Base-by-base conservation (phyloP, 23 red algal genomes). In the Gracilaria domingensis region DNA sequence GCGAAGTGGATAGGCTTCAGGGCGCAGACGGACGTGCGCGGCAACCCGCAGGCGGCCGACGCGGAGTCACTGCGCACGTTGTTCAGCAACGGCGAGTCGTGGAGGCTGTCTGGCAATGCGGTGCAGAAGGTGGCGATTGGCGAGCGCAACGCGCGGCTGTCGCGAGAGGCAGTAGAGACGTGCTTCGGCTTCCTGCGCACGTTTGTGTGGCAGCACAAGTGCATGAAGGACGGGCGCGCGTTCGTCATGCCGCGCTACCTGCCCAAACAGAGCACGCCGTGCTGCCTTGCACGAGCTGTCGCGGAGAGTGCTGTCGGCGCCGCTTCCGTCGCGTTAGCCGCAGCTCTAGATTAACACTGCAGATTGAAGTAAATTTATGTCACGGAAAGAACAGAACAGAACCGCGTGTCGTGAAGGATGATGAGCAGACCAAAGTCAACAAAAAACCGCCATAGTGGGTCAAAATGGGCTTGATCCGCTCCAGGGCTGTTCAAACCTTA, bases 121-220 rank as follows among this genome's bases (percentile, higher is more conserved):
- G 38, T 77, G 72, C 72, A 77, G 26, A 51, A 77, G 25, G 72
- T 20, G 45, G 72, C 72, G 20, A 51, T 77, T 26, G 38, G 23
- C 5, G 72, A 77, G 23, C 49, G 72, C 23, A 51, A 45, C 38
- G 45, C n/a, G 23, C 49, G 26, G 26, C 20, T 77, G n/a, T 77
- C 72, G n/a, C 38, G 72, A 9, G 40, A 30, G 16, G 39, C 40
- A 12, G 72, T 77, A 8, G 23, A 23, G n/a, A 77, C n/a, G 6
- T 50, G 38, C n/a, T 77, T 77, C 39, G 21, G 72, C 23, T 77
- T 77, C 25, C 40, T 77, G 11, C 72, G 72, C 23, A 20, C 42
- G 4, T 77, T 77, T 34, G 34, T 77, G 29, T 77, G 40, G 40
- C 23, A 77, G 23, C 72, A 49, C 35, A 77, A 77, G 23, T 77